Conservation (phyloP, 208 protist species). For the Wallacemonas sp. region DNA sequence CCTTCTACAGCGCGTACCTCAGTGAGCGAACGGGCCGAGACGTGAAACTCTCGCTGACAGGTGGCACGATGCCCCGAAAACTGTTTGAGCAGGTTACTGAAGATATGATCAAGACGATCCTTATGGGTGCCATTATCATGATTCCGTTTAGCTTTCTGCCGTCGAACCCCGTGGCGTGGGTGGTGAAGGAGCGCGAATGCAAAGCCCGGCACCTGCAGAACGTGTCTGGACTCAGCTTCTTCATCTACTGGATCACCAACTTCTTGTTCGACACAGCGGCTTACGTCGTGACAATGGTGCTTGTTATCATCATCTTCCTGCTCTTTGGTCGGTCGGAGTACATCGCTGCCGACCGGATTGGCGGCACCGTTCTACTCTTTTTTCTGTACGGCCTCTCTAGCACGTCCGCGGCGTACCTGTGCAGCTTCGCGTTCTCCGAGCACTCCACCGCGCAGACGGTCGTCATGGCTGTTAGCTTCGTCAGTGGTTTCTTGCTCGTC, state of each 20-base stretch:
- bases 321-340: constrained; percentile 30
- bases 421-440: constrained; percentile 33
- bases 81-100: constrained; percentile 14
- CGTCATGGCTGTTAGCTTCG: constrained; percentile 32
- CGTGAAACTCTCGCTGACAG: not conserved
- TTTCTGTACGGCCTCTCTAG: constrained; percentile 25
- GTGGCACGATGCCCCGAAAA: constrained; percentile 18
- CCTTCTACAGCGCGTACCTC: constrained; percentile 22
- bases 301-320: constrained; percentile 26
- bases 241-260: constrained; percentile 67
- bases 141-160: constrained; percentile 71
- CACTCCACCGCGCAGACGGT: constrained; percentile 41
- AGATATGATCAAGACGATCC: constrained; percentile 22
- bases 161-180: constrained; percentile 54
- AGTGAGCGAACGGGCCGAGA: constrained; percentile 3
- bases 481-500: constrained; percentile 40
- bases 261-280: constrained; percentile 35
- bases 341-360: constrained; percentile 15
- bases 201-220: constrained; percentile 77
- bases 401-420: constrained; percentile 14
- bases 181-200: constrained; percentile 82
- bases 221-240: constrained; percentile 63
- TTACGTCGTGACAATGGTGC: constrained; percentile 40
- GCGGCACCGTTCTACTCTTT: constrained; percentile 24
- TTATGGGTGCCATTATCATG: constrained; percentile 44